These are phyloP conservation scores for Xylariaceae sp. DNA, from an alignment of 2,329 filamentous ascomycete species.

Conservation along the genomic window DNA sequence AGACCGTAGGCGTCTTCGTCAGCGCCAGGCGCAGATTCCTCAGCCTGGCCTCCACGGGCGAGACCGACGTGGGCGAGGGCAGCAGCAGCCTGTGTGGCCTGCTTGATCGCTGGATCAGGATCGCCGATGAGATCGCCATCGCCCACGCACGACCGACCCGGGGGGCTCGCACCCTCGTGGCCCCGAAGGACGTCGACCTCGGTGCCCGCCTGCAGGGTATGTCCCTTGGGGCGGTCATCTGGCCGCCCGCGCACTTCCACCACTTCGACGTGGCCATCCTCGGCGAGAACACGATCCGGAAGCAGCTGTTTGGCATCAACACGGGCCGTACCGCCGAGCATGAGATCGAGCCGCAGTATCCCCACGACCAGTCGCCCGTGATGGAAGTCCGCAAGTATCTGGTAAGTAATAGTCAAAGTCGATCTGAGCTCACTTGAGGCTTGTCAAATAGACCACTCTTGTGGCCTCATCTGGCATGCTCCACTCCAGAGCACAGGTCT, in stretches of 20 bases:
- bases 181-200: background rate
- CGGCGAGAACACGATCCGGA: constrained; percentile 3
- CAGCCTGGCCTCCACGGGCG: background rate
- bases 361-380: constrained; percentile 8
- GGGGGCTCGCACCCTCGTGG: background rate
- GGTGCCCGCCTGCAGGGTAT: background rate
- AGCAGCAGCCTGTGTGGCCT: background rate
- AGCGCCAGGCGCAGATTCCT: constrained; percentile 7
- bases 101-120: constrained; percentile 6
- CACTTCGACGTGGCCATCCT: constrained; percentile 10
- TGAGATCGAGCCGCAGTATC: background rate
- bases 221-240: background rate
- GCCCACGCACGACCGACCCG: background rate
- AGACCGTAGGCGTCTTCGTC: constrained; percentile 7
- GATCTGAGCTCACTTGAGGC: no score
- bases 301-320: constrained; percentile 10
- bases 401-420: no score
- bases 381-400: constrained; percentile 7
- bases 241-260: constrained; percentile 10
- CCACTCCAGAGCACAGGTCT: no score
- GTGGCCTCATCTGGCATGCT: no score
- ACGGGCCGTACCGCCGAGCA: background rate
- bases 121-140: constrained; percentile 3
- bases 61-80: background rate
- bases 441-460: no score